Evolutionary conservation across 768 basidiomycete species (phyloP).

Genomic region (Xerocomellus dryophilus): DNA sequence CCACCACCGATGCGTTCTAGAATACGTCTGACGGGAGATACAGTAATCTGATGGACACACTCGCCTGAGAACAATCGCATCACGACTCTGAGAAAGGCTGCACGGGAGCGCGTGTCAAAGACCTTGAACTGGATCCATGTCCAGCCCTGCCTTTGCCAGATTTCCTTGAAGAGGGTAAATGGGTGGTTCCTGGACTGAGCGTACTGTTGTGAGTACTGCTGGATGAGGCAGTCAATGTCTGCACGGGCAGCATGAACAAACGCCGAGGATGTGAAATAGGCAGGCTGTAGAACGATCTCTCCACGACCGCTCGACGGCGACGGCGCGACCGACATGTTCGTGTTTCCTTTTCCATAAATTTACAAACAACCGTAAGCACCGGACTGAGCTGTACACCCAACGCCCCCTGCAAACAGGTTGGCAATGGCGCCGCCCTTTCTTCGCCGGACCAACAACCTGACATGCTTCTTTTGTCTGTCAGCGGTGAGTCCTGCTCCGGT

Average conservation of each 20-base stretch:
- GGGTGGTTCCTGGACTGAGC: constrained; percentile 38
- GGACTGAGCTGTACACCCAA: neutral
- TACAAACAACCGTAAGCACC: constrained; percentile 10
- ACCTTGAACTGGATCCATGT: constrained; percentile 72
- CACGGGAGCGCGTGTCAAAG: constrained; percentile 63
- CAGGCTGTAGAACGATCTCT: constrained; percentile 63
- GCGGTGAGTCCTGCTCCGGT: constrained; percentile 38
- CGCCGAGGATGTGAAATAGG: constrained; percentile 75
- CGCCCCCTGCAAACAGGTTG: neutral
- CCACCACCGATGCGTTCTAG: constrained; percentile 53
- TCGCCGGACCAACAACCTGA: constrained; percentile 45
- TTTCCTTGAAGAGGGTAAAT: constrained; percentile 65
- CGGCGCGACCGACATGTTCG: constrained; percentile 42
- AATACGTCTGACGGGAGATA: neutral
- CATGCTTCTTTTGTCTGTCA: constrained; percentile 76
- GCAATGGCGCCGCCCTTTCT: constrained; percentile 40
- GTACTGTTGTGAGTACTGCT: constrained; percentile 52
- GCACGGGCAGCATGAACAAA: constrained; percentile 63
- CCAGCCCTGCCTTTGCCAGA: constrained; percentile 73
- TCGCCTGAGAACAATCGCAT: constrained; percentile 66
- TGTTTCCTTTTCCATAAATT: constrained; percentile 23
- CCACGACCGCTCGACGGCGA: constrained; percentile 60
- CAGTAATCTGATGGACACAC: constrained; percentile 10
- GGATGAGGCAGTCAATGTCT: constrained; percentile 56
- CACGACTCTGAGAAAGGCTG: constrained; percentile 57